Evolutionary conservation across 805 yeast species (phyloP).

Genomic region (Lipomyces orientalis): DNA sequence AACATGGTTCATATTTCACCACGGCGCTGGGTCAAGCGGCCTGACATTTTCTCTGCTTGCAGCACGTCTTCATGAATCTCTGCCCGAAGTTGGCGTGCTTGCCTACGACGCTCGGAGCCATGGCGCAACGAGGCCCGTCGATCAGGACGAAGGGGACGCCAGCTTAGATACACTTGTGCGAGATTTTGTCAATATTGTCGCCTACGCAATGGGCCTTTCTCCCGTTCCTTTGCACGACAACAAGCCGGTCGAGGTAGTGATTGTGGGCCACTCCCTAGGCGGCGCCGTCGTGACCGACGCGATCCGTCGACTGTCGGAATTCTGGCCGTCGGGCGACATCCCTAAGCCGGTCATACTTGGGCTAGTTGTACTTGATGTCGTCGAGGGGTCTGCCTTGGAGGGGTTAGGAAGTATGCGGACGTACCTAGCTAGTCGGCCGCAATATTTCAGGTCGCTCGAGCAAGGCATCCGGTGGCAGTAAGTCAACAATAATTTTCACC

Average conservation of each 20-base stretch:
- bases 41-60: conserved; percentile 64
- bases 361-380: conserved; percentile 82
- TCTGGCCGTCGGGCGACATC: conserved; percentile 18
- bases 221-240: conserved; percentile 23
- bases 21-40: conserved; percentile 94
- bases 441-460: conserved; percentile 55
- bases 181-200: conserved; percentile 63
- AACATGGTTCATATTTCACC: conserved; percentile 78
- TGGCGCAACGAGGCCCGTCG: conserved; percentile 55
- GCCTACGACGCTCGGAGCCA: conserved; percentile 87
- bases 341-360: conserved; percentile 57
- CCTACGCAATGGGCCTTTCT: conserved; percentile 46
- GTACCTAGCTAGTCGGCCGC: conserved; percentile 73
- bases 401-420: conserved; percentile 69
- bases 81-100: conserved; percentile 62
- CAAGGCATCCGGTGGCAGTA: conserved; percentile 82
- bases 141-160: conserved; percentile 46
- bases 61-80: conserved; percentile 32
- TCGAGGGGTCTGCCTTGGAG: conserved; percentile 86
- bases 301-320: conserved; percentile 41
- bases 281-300: conserved; percentile 78
- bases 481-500: background rate
- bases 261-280: conserved; percentile 92
- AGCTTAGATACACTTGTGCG: conserved; percentile 57
- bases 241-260: conserved; percentile 49